Percentiles rank a stretch among this genome's conserved stretches.
phyloP scores from a whole-genome alignment of 257 asterid species.

The Petunia axillaris region DNA sequence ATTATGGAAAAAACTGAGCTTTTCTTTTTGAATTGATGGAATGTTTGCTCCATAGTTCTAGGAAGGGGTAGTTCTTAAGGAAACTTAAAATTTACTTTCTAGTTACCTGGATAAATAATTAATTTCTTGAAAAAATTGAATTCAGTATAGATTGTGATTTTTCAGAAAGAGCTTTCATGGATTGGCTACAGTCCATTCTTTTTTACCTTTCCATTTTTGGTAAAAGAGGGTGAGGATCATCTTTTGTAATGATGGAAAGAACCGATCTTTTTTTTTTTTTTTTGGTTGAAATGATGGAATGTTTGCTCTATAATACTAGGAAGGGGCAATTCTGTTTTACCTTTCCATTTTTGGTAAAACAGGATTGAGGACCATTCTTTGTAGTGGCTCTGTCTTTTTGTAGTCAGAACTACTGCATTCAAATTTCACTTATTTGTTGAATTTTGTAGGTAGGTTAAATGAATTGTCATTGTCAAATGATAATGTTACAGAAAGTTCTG shows the following conservation, averaged over 20 bases:
- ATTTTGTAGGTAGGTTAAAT: slow-evolving; percentile 26
- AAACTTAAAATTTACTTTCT: not conserved
- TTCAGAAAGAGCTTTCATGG: not conserved
- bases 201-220: not conserved
- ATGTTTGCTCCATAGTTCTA: not conserved
- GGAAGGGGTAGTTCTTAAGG: not conserved
- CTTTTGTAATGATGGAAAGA: not conserved
- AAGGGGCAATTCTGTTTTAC: not conserved
- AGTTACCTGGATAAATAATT: not conserved
- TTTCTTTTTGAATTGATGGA: not conserved
- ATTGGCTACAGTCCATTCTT: not conserved
- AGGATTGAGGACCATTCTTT: not conserved
- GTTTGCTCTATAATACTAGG: not conserved
- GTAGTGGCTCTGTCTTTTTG: not conserved
- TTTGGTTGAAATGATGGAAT: not conserved
- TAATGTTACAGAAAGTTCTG: not conserved
- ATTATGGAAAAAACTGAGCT: no score
- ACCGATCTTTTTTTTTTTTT: not conserved
- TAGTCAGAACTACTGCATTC: not conserved
- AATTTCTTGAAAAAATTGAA: not conserved
- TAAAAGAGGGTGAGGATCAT: not conserved
- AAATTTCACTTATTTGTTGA: not conserved
- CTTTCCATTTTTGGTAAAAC: not conserved
- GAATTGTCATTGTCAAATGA: slow-evolving; percentile 15
- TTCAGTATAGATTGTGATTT: not conserved